Evolutionary conservation across 257 asterid genomes (phyloP).

Genomic region (Salvia rosmarinus): DNA sequence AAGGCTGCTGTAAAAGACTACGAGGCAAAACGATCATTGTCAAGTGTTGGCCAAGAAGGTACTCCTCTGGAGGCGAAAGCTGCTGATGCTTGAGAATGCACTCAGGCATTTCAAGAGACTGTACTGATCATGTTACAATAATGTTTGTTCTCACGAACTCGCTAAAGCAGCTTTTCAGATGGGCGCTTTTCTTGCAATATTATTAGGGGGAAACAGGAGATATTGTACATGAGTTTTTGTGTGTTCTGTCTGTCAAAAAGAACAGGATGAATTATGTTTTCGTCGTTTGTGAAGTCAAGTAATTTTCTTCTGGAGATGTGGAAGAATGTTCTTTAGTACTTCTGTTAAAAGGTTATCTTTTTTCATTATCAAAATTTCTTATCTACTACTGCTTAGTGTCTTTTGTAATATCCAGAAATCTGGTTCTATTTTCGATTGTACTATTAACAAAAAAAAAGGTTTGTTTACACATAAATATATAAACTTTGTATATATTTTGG

Average conservation of each 20-base stretch:
- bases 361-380: too few relatives aligned
- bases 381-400: not conserved
- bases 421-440: too few relatives aligned
- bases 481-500: too few relatives aligned
- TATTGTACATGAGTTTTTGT: conserved; percentile 17
- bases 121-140: conserved; percentile 22
- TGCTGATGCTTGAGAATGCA: conserved; percentile 54
- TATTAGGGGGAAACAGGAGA: conserved; percentile 4
- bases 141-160: not conserved
- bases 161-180: not conserved
- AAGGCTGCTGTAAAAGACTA: conserved; percentile 91
- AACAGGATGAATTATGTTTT: not conserved
- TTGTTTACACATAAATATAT: too few relatives aligned
- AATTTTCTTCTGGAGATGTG: conserved; percentile 1
- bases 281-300: not conserved
- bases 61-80: conserved; percentile 46
- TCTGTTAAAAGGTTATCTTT: too few relatives aligned
- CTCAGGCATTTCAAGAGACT: not conserved
- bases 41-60: conserved; percentile 36
- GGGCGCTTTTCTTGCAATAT: not conserved
- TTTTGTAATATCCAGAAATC: not conserved
- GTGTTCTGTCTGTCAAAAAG: not conserved
- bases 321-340: too few relatives aligned
- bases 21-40: conserved; percentile 58
- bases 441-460: too few relatives aligned